Percentiles rank a stretch among this genome's conserved stretches.
phyloP scores from a whole-genome alignment of 352 stramenopile species.

The Phytophthora cajani region DNA sequence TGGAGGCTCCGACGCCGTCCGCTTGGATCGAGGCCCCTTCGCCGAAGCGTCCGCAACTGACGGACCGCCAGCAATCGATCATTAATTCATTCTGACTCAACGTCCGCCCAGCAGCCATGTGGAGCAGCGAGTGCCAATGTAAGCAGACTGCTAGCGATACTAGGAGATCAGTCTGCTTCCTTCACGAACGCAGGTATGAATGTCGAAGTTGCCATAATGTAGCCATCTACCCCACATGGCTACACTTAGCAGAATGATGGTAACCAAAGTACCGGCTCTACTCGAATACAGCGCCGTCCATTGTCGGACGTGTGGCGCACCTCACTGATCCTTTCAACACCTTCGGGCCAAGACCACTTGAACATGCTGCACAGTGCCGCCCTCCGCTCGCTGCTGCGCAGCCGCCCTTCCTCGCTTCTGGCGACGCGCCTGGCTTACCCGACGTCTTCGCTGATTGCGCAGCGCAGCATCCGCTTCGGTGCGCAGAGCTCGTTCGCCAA shows the following conservation, averaged over 20 bases:
- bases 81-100: neutral
- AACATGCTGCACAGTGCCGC: conserved; percentile 35
- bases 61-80: neutral
- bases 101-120: neutral
- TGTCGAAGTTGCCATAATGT: neutral
- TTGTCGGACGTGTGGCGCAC: conserved; percentile 16
- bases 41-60: neutral
- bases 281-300: neutral
- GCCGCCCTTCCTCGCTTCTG: conserved; percentile 26
- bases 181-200: too few relatives aligned
- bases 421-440: conserved; percentile 24
- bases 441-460: conserved; percentile 23
- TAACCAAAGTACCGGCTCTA: conserved; percentile 1
- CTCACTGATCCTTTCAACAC: neutral
- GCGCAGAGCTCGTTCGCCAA: conserved; percentile 28
- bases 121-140: too few relatives aligned
- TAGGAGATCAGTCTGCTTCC: too few relatives aligned
- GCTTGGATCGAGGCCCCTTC: neutral
- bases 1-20: neutral
- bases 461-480: conserved; percentile 22
- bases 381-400: conserved; percentile 38
- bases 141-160: too few relatives aligned
- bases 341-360: too few relatives aligned
- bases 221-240: conserved; percentile 1
- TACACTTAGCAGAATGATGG: conserved; percentile 15